Percentiles rank a stretch among this genome's conserved stretches.
These are phyloP conservation scores for Fragaria nilgerrensis DNA, from an alignment of 306 rosid genomes.

Conservation along the genomic window DNA sequence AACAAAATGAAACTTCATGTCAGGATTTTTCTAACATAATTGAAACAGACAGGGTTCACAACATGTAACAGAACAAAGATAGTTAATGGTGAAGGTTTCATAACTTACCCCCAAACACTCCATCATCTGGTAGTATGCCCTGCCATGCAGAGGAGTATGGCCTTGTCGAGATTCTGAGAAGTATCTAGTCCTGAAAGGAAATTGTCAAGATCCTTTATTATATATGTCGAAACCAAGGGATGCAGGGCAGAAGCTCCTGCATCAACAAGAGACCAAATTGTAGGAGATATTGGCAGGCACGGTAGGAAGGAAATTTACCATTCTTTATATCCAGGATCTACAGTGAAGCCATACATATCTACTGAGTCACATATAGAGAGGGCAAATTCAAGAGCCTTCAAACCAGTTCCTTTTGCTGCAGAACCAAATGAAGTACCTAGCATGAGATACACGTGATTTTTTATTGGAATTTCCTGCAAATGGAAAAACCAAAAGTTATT, in stretches of 20 bases:
- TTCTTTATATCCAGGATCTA: constrained; percentile 98
- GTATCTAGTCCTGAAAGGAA: constrained; percentile 79
- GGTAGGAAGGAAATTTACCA: constrained; percentile 47
- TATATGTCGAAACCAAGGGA: constrained; percentile 13
- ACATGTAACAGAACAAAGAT: background rate
- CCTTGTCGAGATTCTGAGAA: constrained; percentile 98
- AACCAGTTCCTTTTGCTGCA: constrained; percentile 98
- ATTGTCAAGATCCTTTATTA: constrained; percentile 18
- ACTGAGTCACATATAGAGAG: constrained; percentile 91
- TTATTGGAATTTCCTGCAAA: constrained; percentile 90
- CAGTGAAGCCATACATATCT: constrained; percentile 99
- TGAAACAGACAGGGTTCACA: background rate
- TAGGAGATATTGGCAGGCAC: constrained; percentile 12
- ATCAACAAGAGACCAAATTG: background rate
- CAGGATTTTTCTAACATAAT: background rate
- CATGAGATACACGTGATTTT: constrained; percentile 89
- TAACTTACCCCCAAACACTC: constrained; percentile 94
- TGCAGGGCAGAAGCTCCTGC: background rate
- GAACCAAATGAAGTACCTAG: constrained; percentile 96
- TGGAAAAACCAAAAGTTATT: constrained; percentile 30
- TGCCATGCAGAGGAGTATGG: constrained; percentile 93
- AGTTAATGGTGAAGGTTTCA: background rate
- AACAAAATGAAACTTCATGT: background rate
- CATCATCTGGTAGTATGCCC: constrained; percentile 98
- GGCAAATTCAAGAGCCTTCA: constrained; percentile 98